Base-by-base conservation (phyloP, 2,329 filamentous ascomycete genomes). In the Cladorrhinum sp. region DNA sequence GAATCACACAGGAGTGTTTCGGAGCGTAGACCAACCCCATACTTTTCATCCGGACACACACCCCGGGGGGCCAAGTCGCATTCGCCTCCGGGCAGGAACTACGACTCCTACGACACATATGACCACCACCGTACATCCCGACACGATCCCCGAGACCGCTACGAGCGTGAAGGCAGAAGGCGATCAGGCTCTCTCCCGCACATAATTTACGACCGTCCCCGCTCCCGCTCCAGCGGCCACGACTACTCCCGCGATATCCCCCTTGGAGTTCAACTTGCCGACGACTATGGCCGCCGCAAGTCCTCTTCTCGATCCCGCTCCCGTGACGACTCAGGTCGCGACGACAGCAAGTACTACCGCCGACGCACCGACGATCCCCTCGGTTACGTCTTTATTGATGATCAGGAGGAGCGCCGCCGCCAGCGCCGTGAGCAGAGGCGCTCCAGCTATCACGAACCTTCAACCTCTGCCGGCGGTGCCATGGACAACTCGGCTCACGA, bases 11-110 rank as follows among this genome's bases (percentile, higher is more conserved):
- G 58, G 53, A 63, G 63, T 58, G 55, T 66, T 42, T 57, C 64
- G 6, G 66, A 67, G 26, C 66, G 66, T 60, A 39, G 59, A 30
- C 66, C 65, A 12, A 67, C 62, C 23, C 64, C 64, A 1, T 67
- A 65, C 61, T 63, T 64, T 51, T 46, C 42, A 42, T 33, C 55
- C 42, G 33, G 58, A 23, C 57, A 61, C 55, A 65, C 65, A 8
- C 62, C 68, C 12, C 66, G 64, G 33, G 59, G 54, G 24, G 65
- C 67, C 63, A 69, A 69, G 59, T 69, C 68, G 9, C 67, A 67
- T 1, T 71, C 69, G 3, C 67, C 68, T 8, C 57, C 62, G 1
- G 55, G 63, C 61, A 61, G 62, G 55, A 62, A 64, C 56, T 60
- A 63, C 59, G 61, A 66, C 52, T 42, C 55, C 39, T 51, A 58